These are phyloP conservation scores for Umbellularia californica DNA, from an alignment of 164 flowering plant genomes.

Conservation along the genomic window DNA sequence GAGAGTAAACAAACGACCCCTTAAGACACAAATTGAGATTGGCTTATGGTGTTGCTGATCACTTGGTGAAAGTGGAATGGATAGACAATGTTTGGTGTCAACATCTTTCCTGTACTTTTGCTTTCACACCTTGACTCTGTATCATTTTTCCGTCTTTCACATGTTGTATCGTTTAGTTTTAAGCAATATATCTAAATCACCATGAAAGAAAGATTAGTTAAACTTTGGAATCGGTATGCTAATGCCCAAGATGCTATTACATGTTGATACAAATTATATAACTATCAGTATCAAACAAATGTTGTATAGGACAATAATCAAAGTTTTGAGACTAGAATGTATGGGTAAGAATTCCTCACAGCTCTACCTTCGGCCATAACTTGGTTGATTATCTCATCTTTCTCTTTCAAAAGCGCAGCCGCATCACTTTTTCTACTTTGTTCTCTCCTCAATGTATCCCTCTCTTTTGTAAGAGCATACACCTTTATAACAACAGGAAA, in stretches of 20 bases:
- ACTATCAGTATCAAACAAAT: neutral
- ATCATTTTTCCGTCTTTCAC: too few relatives aligned
- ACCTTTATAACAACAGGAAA: conserved; percentile 44
- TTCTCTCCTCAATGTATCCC: conserved; percentile 94
- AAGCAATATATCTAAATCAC: neutral
- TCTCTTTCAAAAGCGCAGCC: conserved; percentile 95
- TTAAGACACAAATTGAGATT: too few relatives aligned
- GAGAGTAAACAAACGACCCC: too few relatives aligned
- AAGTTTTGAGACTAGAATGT: neutral
- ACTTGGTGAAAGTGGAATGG: too few relatives aligned
- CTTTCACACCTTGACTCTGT: too few relatives aligned
- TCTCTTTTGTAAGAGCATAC: conserved; percentile 94
- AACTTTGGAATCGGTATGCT: neutral
- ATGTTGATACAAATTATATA: neutral
- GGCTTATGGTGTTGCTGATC: too few relatives aligned
- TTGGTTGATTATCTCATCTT: conserved; percentile 97
- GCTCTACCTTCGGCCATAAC: conserved; percentile 98
- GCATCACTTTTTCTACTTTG: conserved; percentile 93
- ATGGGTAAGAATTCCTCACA: conserved; percentile 2
- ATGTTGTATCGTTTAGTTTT: too few relatives aligned
- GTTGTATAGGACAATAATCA: neutral
- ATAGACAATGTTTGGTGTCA: too few relatives aligned
- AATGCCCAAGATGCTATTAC: neutral
- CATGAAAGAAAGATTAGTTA: too few relatives aligned
- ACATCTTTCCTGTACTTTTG: too few relatives aligned